Evolutionary conservation across 345 rosid species (phyloP).

Genomic region (Citropsis articulata): DNA sequence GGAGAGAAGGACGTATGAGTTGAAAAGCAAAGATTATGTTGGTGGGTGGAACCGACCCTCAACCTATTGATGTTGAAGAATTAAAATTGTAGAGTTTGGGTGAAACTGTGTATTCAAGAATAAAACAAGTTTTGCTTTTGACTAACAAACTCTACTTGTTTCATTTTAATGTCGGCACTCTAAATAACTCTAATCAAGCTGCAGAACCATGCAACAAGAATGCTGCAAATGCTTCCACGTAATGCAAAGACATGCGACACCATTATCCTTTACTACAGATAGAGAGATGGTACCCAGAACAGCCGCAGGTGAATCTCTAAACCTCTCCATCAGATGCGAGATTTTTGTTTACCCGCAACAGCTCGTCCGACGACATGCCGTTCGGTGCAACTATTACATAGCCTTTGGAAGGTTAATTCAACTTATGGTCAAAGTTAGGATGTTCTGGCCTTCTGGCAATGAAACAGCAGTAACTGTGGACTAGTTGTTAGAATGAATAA

Average conservation of each 20-base stretch:
- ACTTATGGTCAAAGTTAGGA: neutral
- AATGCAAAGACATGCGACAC: neutral
- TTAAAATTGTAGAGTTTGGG: conserved; percentile 8
- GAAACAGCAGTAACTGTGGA: neutral
- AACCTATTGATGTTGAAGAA: conserved; percentile 20
- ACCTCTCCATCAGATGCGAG: neutral
- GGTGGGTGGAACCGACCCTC: conserved; percentile 31
- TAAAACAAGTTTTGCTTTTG: neutral
- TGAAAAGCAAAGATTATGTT: conserved; percentile 35
- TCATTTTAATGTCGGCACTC: neutral
- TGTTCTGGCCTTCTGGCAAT: neutral
- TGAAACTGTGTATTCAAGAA: conserved; percentile 5
- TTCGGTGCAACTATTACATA: neutral
- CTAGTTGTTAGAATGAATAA: neutral
- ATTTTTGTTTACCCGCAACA: neutral
- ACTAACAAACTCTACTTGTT: conserved; percentile 12
- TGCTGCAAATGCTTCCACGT: neutral
- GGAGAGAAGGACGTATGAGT: conserved; percentile 10
- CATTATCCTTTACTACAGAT: neutral
- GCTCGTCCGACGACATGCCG: neutral
- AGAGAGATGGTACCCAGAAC: neutral
- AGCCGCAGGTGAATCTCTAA: neutral
- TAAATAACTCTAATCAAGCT: neutral
- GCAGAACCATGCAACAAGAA: neutral
- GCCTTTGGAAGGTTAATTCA: neutral